A percentile compares a stretch with the other conserved stretches of the same genome.
Conservation (phyloP, 2,329 filamentous ascomycete genomes). For the Rhinocladiella mackenziei region DNA sequence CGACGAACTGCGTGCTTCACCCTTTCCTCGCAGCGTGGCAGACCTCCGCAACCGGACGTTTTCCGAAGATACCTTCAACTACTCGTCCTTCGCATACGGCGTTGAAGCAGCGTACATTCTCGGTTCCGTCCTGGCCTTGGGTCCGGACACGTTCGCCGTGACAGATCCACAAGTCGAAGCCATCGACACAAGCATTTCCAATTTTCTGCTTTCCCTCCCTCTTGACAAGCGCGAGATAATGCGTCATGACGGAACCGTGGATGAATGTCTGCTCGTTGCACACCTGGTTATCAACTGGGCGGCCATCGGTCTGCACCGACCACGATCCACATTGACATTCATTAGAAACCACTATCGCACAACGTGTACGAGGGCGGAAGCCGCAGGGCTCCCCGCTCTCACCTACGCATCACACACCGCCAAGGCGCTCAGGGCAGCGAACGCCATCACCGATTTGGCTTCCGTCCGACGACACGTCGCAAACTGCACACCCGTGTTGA, state of each 20-base stretch:
- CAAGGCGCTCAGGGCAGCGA: slow-evolving; percentile 75
- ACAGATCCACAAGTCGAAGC: slow-evolving; percentile 52
- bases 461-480: slow-evolving; percentile 55
- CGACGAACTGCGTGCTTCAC: slow-evolving; percentile 52
- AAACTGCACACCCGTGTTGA: slow-evolving; percentile 78
- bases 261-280: slow-evolving; percentile 55
- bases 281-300: slow-evolving; percentile 42
- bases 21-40: slow-evolving; percentile 54
- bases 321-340: slow-evolving; percentile 67
- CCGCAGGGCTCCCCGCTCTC: slow-evolving; percentile 27
- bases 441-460: slow-evolving; percentile 72
- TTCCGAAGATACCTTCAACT: slow-evolving; percentile 62
- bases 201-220: slow-evolving; percentile 78
- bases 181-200: slow-evolving; percentile 56
- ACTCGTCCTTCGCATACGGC: slow-evolving; percentile 81
- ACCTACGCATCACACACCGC: slow-evolving; percentile 37
- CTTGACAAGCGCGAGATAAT: slow-evolving; percentile 66
- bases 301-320: slow-evolving; percentile 73
- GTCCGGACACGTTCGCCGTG: slow-evolving; percentile 31
- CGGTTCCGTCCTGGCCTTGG: slow-evolving; percentile 62
- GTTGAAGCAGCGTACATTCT: slow-evolving; percentile 77
- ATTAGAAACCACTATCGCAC: slow-evolving; percentile 57
- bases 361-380: slow-evolving; percentile 57
- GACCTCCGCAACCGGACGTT: slow-evolving; percentile 66
- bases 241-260: slow-evolving; percentile 65